These are phyloP conservation scores for Metarhizium guizhouense DNA, from an alignment of 2,329 filamentous ascomycete genomes.

Conservation along the genomic window DNA sequence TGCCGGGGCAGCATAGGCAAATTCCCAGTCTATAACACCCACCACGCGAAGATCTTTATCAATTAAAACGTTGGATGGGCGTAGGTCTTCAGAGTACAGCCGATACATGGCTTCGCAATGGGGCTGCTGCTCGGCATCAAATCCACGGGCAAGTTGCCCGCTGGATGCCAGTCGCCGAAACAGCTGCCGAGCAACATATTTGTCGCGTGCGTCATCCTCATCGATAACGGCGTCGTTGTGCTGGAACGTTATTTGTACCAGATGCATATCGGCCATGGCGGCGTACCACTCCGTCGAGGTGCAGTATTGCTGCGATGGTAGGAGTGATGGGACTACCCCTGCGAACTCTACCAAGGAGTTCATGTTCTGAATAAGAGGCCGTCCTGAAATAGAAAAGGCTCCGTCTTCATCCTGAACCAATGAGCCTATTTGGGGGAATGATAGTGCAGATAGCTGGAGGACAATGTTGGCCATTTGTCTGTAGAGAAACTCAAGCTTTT, in stretches of 20 bases:
- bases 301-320: conserved; percentile 12
- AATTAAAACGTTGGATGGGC: conserved; percentile 23
- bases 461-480: conserved; percentile 31
- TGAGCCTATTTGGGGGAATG: conserved; percentile 28
- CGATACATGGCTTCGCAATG: conserved; percentile 12
- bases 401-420: conserved; percentile 18
- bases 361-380: conserved; percentile 30
- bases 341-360: conserved; percentile 21
- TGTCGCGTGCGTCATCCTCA: conserved; percentile 19
- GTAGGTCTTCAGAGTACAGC: conserved; percentile 24
- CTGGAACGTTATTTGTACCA: conserved; percentile 26
- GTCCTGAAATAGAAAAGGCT: conserved; percentile 17
- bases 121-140: too few relatives aligned
- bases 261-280: conserved; percentile 25
- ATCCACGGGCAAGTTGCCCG: too few relatives aligned
- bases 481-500: conserved; percentile 25
- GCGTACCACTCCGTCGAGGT: conserved; percentile 22
- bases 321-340: conserved; percentile 8
- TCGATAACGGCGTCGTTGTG: conserved; percentile 26
- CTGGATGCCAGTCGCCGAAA: conserved; percentile 16
- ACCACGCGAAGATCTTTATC: conserved; percentile 17
- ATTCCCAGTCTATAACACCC: conserved; percentile 32
- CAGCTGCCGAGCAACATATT: conserved; percentile 21
- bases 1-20: conserved; percentile 22
- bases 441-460: conserved; percentile 27